These are phyloP conservation scores for Coniella lustricola DNA, from an alignment of 2,329 filamentous ascomycete genomes.

Conservation along the genomic window DNA sequence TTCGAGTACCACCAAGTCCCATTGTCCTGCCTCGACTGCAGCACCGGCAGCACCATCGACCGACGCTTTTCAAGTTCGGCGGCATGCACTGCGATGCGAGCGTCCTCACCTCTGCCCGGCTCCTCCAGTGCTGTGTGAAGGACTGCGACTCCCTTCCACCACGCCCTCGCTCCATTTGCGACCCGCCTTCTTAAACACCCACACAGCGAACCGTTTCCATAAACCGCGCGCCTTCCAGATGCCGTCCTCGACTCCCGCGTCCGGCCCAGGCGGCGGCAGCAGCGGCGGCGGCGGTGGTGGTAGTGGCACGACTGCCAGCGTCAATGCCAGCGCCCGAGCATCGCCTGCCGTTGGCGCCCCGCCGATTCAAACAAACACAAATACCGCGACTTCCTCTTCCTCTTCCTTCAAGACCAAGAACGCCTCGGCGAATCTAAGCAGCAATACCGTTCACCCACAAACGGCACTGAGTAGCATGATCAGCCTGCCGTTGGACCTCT, in stretches of 20 bases:
- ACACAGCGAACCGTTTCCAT: not conserved
- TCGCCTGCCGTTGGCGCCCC: slow-evolving; percentile 39
- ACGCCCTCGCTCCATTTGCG: slow-evolving; percentile 1
- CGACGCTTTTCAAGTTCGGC: not conserved
- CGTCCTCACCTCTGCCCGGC: slow-evolving; percentile 12
- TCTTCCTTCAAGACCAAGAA: slow-evolving; percentile 39
- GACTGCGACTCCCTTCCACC: slow-evolving; percentile 7
- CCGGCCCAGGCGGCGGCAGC: slow-evolving; percentile 27
- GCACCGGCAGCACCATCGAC: not conserved
- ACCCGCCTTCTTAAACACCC: slow-evolving; percentile 1
- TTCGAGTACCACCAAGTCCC: not conserved
- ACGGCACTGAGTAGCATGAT: slow-evolving; percentile 49
- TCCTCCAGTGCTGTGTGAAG: slow-evolving; percentile 15
- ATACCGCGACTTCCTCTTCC: slow-evolving; percentile 40
- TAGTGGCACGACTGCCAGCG: slow-evolving; percentile 26
- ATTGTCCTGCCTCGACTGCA: not conserved
- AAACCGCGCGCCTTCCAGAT: slow-evolving; percentile 28
- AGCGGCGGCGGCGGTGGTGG: slow-evolving; percentile 1
- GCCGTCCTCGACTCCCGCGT: slow-evolving; percentile 28
- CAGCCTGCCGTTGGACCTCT: slow-evolving; percentile 66
- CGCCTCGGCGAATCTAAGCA: slow-evolving; percentile 44
- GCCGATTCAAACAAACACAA: slow-evolving; percentile 26
- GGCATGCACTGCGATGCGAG: slow-evolving; percentile 17
- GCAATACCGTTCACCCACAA: slow-evolving; percentile 41
- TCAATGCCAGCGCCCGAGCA: slow-evolving; percentile 44